A percentile compares a stretch with the other conserved stretches of the same genome.
These are phyloP conservation scores for Tolypocladium nubicola DNA, from an alignment of 2,329 filamentous ascomycete genomes.

Conservation along the genomic window DNA sequence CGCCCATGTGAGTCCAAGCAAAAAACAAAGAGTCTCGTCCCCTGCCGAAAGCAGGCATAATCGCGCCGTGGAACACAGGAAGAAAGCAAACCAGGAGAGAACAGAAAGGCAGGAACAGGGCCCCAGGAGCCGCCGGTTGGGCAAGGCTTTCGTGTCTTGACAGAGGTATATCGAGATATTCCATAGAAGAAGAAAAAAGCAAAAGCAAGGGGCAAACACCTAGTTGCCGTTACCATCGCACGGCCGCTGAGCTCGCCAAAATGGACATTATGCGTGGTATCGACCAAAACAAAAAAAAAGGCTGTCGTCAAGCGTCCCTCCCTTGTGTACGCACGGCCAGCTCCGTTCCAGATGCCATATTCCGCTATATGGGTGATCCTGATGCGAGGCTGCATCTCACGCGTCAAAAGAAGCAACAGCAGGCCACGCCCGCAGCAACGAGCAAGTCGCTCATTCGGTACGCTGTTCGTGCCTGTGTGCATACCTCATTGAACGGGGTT, in stretches of 20 bases:
- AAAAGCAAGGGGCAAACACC: background rate
- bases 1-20: background rate
- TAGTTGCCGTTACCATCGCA: background rate
- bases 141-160: background rate
- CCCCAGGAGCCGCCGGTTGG: background rate
- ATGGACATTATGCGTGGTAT: background rate
- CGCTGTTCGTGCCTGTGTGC: background rate
- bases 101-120: background rate
- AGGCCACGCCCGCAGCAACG: background rate
- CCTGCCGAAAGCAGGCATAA: background rate
- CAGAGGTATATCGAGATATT: background rate
- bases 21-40: background rate
- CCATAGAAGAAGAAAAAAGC: background rate
- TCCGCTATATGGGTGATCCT: too few species aligned
- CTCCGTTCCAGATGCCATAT: background rate
- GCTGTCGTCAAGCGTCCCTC: background rate
- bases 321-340: background rate
- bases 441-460: background rate
- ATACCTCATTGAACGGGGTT: conserved; percentile 5
- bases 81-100: background rate
- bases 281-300: background rate
- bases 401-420: background rate
- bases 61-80: background rate
- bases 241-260: background rate
- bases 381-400: background rate